phyloP scores from a whole-genome alignment of 768 basidiomycete genomes.

The Mycena sanguinolenta region DNA sequence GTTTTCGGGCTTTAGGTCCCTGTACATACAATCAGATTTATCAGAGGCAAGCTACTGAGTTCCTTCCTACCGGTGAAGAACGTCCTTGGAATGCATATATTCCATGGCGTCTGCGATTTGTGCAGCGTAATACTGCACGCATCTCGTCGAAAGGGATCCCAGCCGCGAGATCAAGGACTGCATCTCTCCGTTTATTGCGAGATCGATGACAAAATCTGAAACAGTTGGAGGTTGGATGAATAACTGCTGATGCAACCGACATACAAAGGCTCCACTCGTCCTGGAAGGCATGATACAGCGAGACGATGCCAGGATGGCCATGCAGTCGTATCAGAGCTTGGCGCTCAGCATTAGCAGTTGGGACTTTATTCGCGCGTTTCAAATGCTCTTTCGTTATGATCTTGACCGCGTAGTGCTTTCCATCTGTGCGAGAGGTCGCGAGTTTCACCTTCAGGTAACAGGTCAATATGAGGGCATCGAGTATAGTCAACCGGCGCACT shows the following conservation, averaged over 20 bases:
- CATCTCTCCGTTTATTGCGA: slow-evolving; percentile 83
- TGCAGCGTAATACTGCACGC: slow-evolving; percentile 88
- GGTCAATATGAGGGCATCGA: slow-evolving; percentile 3
- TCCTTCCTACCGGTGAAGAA: slow-evolving; percentile 81
- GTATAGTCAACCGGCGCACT: slow-evolving; percentile 43
- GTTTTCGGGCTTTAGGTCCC: slow-evolving; percentile 90
- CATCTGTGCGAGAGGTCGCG: slow-evolving; percentile 65
- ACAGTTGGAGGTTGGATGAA: slow-evolving; percentile 7
- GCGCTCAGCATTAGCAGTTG: slow-evolving; percentile 78
- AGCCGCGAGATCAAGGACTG: slow-evolving; percentile 77
- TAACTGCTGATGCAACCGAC: slow-evolving; percentile 50
- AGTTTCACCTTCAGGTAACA: slow-evolving; percentile 64
- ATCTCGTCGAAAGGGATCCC: slow-evolving; percentile 88
- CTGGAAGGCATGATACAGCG: slow-evolving; percentile 87
- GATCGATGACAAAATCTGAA: slow-evolving; percentile 83
- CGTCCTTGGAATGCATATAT: slow-evolving; percentile 91
- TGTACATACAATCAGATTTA: slow-evolving; percentile 41
- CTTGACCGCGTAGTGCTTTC: slow-evolving; percentile 82
- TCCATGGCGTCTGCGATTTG: slow-evolving; percentile 90
- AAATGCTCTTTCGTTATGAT: slow-evolving; percentile 57
- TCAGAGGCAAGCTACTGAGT: slow-evolving; percentile 12
- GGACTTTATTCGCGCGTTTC: slow-evolving; percentile 75
- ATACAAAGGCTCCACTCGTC: slow-evolving; percentile 87
- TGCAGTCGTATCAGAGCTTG: slow-evolving; percentile 67
- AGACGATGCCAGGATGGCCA: slow-evolving; percentile 79